A percentile compares a stretch with the other conserved stretches of the same genome.
phyloP scores from a whole-genome alignment of 495 filamentous ascomycete genomes.

The Podospora australis region DNA sequence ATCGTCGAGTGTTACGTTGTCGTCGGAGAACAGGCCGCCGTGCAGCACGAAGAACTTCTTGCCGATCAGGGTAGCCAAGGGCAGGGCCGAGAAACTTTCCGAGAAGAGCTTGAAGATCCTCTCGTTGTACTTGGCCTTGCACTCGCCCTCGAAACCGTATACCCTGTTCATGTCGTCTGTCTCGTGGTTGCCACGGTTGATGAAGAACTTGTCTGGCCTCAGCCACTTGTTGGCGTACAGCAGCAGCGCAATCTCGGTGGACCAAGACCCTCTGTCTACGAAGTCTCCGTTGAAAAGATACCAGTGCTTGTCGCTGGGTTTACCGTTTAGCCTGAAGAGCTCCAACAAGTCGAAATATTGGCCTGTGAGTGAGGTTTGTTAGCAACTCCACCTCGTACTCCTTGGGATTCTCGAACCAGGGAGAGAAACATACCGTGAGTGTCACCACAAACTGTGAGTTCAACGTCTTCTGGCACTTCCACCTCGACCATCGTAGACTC shows the following conservation, averaged over 20 bases:
- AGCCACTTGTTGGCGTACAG: slow-evolving; percentile 98
- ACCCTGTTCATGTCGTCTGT: slow-evolving; percentile 99
- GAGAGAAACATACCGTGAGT: slow-evolving; percentile 66
- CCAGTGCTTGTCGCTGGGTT: slow-evolving; percentile 72
- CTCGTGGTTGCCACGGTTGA: slow-evolving; percentile 98
- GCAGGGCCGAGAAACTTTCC: slow-evolving; percentile 92
- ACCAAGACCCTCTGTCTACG: slow-evolving; percentile 96
- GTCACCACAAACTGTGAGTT: slow-evolving; percentile 93
- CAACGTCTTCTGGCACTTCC: slow-evolving; percentile 65
- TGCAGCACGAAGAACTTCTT: slow-evolving; percentile 89
- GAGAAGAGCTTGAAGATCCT: slow-evolving; percentile 93
- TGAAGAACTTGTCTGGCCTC: slow-evolving; percentile 77
- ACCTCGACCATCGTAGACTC: slow-evolving; percentile 98
- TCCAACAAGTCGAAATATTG: slow-evolving; percentile 97
- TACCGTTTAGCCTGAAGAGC: slow-evolving; percentile 87
- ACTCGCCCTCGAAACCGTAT: slow-evolving; percentile 98
- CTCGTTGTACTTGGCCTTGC: slow-evolving; percentile 96
- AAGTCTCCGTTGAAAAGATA: slow-evolving; percentile 99
- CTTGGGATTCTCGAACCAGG: no score
- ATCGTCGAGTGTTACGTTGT: slow-evolving; percentile 86
- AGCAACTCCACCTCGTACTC: slow-evolving; percentile 7
- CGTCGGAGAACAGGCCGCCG: slow-evolving; percentile 95
- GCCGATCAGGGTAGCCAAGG: slow-evolving; percentile 87
- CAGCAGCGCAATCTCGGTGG: slow-evolving; percentile 86
- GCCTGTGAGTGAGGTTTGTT: slow-evolving; percentile 42